Evolutionary conservation across 2,329 filamentous ascomycete species (phyloP), one percentile per base, ranked within the genome.

Genomic region (Fusarium sp.): DNA sequence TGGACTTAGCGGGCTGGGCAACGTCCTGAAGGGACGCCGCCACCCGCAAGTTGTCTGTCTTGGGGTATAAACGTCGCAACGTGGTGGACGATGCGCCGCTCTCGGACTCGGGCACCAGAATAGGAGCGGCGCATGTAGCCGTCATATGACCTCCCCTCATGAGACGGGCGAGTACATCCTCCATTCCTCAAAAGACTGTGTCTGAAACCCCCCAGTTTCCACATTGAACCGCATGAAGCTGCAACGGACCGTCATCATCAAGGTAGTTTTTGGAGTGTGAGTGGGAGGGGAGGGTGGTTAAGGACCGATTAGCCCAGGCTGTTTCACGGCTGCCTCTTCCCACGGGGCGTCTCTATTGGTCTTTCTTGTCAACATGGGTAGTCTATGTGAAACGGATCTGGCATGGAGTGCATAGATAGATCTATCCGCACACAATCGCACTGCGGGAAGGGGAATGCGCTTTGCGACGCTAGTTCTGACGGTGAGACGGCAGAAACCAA

Each of bases 351-450:
- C 50, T 60, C 58, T 29, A 61, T 24, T 61, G 34, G 35, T 38
- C 56, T 58, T 37, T 58, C 56, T 29, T 40, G 56, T 38, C n/a
- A 40, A 20, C 56, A 58, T 40, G 37, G 31, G 20, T 50, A 20
- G 35, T 64, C 18, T 61, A 50, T 35, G 59, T 63, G 59, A 67
- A 59, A 71, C 64, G 45, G 34, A 62, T 64, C n/a, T 50, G 38
- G 38, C 9, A 27, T 40, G 18, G 31, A 34, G 22, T 29, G 42
- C 34, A 62, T 62, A 62, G 40, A 62, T 62, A 62, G 40, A 62
- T 62, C 60, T 38, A 38, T 38, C 45, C 42, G 31, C 31, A 62
- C 45, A 54, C 20, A 24, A 62, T 52, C 40, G 31, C 22, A 18
- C 59, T 31, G 58, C 24, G 27, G n/a, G 34, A 40, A 50, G 22